Conservation (phyloP, 306 rosid species). For the Aeschynomene evenia region DNA sequence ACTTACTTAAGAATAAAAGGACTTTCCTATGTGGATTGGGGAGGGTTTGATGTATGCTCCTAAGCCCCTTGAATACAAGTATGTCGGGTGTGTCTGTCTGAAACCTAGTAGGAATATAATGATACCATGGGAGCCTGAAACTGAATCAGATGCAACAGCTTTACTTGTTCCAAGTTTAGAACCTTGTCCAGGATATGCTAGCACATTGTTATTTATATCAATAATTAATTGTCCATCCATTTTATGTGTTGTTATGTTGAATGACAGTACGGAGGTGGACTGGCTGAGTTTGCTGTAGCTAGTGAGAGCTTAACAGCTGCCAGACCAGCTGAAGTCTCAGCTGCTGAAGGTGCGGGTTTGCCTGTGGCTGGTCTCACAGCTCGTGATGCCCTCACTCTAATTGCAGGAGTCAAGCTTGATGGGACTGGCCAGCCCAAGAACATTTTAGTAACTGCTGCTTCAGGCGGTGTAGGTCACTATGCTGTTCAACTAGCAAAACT, state of each 20-base stretch:
- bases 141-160: not conserved
- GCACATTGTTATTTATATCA: not conserved
- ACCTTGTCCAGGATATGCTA: not conserved
- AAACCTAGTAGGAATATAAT: not conserved
- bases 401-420: constrained; percentile 65
- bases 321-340: constrained; percentile 60
- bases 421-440: constrained; percentile 50
- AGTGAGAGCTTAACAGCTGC: constrained; percentile 42
- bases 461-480: constrained; percentile 60
- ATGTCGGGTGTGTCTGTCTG: not conserved
- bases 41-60: not conserved
- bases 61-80: not conserved
- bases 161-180: not conserved
- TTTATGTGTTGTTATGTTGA: constrained; percentile 13
- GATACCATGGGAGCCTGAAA: not conserved
- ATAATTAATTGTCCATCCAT: not conserved
- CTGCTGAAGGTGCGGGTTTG: constrained; percentile 56
- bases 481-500: constrained; percentile 75
- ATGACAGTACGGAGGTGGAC: constrained; percentile 71
- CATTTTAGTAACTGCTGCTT: constrained; percentile 57
- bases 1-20: not conserved
- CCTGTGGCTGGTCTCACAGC: constrained; percentile 71
- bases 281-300: constrained; percentile 56
- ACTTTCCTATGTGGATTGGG: not conserved
- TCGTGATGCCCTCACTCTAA: constrained; percentile 57